Evolutionary conservation across 1,139 yeast genomes (phyloP).

Genomic region (Suhomyces wounanorum): DNA sequence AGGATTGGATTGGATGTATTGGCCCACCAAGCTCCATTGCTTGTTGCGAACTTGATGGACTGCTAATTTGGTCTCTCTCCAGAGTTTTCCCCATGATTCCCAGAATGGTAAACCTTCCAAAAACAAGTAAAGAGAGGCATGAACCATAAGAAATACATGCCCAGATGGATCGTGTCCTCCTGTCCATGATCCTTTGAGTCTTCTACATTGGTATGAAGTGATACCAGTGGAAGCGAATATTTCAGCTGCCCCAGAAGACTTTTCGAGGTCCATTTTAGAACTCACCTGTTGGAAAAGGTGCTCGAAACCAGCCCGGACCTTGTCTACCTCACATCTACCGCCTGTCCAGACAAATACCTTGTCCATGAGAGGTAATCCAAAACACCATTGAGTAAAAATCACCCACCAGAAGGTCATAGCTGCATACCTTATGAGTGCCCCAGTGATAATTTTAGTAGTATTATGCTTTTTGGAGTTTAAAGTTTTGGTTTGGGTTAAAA

Average conservation of each 20-base stretch:
- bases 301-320: constrained; percentile 8
- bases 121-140: constrained; percentile 68
- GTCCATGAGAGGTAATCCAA: constrained; percentile 91
- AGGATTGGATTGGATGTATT: constrained; percentile 38
- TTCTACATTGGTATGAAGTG: constrained; percentile 58
- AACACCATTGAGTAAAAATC: constrained; percentile 85
- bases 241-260: constrained; percentile 17
- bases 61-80: not conserved
- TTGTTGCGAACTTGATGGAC: not conserved
- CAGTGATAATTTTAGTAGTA: constrained; percentile 3
- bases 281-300: constrained; percentile 9
- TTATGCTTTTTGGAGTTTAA: not conserved
- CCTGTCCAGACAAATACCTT: constrained; percentile 77
- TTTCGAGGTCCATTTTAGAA: not conserved
- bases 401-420: constrained; percentile 77
- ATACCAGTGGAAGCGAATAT: constrained; percentile 22
- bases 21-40: constrained; percentile 1
- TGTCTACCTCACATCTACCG: constrained; percentile 58
- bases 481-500: constrained; percentile 4
- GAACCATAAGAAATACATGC: constrained; percentile 78
- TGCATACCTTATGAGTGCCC: constrained; percentile 40
- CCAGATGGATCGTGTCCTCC: constrained; percentile 99
- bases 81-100: constrained; percentile 20
- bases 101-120: constrained; percentile 59
- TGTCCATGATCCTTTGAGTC: constrained; percentile 69